Evolutionary conservation across 2,329 filamentous ascomycete species (phyloP), one percentile per base, ranked within the genome.

Genomic region (Alternaria tenuissima): DNA sequence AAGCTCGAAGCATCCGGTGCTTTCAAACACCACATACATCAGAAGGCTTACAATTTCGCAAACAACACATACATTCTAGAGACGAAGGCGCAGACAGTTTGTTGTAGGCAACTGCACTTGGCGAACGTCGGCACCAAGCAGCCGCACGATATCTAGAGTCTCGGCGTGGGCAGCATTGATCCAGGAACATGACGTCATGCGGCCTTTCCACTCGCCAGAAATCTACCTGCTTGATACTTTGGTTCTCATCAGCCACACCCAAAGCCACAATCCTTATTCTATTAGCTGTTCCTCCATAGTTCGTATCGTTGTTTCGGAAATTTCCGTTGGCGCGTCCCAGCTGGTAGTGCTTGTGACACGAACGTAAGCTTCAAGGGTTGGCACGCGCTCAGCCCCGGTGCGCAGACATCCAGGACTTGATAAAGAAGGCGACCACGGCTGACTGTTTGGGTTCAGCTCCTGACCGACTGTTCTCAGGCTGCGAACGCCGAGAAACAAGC

Each of bases 301-400:
- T 49, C 11, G 1, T 38, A 16, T 38, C 46, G 34, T 26, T 38
- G 3, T 36, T 38, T 38, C 32, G 24, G 24, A n/a, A 39, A 32
- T 5, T 52, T 7, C 12, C 24, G 22, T 7, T 52, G 34, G 34
- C 49, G 46, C 46, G 3, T 1, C 8, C 46, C 32, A 12, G 12
- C 20, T 14, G 1, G 41, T 52, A 24, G 49, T 52, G 49, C 52
- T 41, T 55, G 67, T 61, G 60, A 64, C 60, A 55, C 54, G 9
- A 42, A 28, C 41, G 20, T 32, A 34, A 44, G 55, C 16, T 26
- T 7, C 46, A 9, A 38, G 34, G 20, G 46, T 49, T 55, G 64
- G 64, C 57, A 62, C 58, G 61, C 58, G 64, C 42, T 48, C 57
- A 61, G 42, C 55, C 64, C 56, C 36, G 20, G 46, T 49, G 46